Evolutionary conservation across 1,139 yeast genomes (phyloP).

Genomic region (Lodderomyces pseudojiufengensis): DNA sequence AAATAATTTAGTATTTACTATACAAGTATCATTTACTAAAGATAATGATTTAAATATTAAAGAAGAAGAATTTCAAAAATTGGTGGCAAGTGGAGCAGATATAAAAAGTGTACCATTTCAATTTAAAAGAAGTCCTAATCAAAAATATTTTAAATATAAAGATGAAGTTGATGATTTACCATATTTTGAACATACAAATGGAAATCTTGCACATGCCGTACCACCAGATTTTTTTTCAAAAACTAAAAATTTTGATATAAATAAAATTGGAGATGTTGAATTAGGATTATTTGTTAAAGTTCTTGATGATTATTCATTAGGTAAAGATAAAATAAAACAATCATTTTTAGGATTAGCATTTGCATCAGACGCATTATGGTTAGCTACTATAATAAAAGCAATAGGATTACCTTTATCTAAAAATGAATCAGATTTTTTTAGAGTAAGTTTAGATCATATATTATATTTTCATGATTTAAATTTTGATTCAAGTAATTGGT

Average conservation of each 20-base stretch:
- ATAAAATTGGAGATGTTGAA: constrained; percentile 25
- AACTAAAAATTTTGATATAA: constrained; percentile 17
- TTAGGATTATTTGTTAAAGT: constrained; percentile 35
- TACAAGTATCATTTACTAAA: constrained; percentile 35
- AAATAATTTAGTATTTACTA: constrained; percentile 28
- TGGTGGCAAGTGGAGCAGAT: constrained; percentile 10
- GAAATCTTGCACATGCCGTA: constrained; percentile 27
- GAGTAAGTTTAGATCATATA: constrained; percentile 43
- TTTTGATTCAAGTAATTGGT: constrained; percentile 38
- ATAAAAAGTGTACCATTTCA: constrained; percentile 25
- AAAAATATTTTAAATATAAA: constrained; percentile 29
- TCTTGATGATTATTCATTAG: constrained; percentile 25
- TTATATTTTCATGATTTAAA: constrained; percentile 35
- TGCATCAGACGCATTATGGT: constrained; percentile 23
- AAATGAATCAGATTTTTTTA: constrained; percentile 22
- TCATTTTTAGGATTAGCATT: constrained; percentile 13
- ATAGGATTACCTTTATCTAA: constrained; percentile 25
- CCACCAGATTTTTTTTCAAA: constrained; percentile 28
- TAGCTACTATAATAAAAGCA: constrained; percentile 22
- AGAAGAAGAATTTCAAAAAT: constrained; percentile 10
- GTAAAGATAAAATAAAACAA: constrained; percentile 23
- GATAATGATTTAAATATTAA: constrained; percentile 23
- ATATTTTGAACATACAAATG: constrained; percentile 28
- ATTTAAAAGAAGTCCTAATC: constrained; percentile 31
- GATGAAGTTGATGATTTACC: constrained; percentile 27